Conservation (phyloP, 257 asterid species). For the Rehmannia glutinosa region DNA sequence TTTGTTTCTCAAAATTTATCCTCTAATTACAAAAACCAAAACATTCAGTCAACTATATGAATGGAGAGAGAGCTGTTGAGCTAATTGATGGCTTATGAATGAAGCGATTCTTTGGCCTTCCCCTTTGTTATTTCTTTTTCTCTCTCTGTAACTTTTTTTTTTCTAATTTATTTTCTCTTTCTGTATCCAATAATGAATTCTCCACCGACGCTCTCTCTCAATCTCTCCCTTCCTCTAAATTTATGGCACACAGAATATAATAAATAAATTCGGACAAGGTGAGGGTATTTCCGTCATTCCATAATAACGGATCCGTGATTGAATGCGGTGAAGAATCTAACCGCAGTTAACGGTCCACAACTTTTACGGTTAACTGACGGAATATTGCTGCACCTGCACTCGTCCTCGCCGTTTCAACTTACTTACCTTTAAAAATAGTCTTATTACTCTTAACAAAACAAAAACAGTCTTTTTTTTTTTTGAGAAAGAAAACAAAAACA, state of each 20-base stretch:
- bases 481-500: too few relatives aligned
- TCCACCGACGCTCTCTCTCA: slow-evolving; percentile 27
- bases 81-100: slow-evolving; percentile 7
- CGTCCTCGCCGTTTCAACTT: too few relatives aligned
- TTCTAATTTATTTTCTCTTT: background rate
- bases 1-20: background rate
- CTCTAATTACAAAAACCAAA: background rate
- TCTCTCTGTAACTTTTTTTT: background rate
- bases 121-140: background rate
- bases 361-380: slow-evolving; percentile 22
- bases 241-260: background rate
- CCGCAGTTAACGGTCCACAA: slow-evolving; percentile 36
- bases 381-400: too few relatives aligned
- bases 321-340: slow-evolving; percentile 22
- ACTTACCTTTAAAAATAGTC: too few relatives aligned
- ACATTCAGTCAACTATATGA: background rate
- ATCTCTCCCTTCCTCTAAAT: background rate
- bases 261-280: background rate
- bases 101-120: slow-evolving; percentile 9
- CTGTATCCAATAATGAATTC: slow-evolving; percentile 9
- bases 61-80: background rate
- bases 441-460: too few relatives aligned
- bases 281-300: slow-evolving; percentile 4
- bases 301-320: slow-evolving; percentile 13
- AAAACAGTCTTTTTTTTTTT: too few relatives aligned